phyloP scores from a whole-genome alignment of 1,139 yeast genomes.

The Keqinozyma sinolaborantium region DNA sequence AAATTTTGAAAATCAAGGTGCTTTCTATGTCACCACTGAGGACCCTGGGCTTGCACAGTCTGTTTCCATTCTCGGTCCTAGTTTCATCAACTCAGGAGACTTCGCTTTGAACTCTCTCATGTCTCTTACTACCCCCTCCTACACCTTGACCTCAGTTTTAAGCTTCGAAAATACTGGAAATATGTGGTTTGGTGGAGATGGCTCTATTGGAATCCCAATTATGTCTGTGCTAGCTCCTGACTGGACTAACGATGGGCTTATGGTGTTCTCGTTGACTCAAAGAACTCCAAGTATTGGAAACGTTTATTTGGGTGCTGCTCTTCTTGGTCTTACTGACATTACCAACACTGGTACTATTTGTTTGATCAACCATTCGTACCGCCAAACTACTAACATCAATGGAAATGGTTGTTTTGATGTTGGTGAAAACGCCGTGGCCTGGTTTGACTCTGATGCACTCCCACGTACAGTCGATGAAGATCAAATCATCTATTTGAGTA shows the following conservation, averaged over 20 bases:
- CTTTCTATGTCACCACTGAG: slow-evolving; percentile 16
- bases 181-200: slow-evolving; percentile 3
- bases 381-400: slow-evolving; percentile 17
- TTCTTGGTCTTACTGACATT: slow-evolving; percentile 10
- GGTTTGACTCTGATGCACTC: slow-evolving; percentile 4
- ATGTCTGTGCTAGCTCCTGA: slow-evolving; percentile 11
- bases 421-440: slow-evolving; percentile 15
- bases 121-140: neutral
- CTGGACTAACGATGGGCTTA: slow-evolving; percentile 17
- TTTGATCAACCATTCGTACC: slow-evolving; percentile 17
- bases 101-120: slow-evolving; percentile 1
- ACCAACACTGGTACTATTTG: slow-evolving; percentile 24
- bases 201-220: slow-evolving; percentile 12
- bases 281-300: slow-evolving; percentile 13
- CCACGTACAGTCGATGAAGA: slow-evolving; percentile 5
- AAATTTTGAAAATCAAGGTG: slow-evolving; percentile 14
- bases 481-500: slow-evolving; percentile 14
- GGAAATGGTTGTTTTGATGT: slow-evolving; percentile 26
- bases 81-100: slow-evolving; percentile 3
- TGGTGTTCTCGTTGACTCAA: slow-evolving; percentile 12
- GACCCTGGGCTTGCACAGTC: slow-evolving; percentile 1
- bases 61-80: slow-evolving; percentile 1
- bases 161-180: neutral
- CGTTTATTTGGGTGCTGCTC: slow-evolving; percentile 13
- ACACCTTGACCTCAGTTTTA: neutral